Percentiles rank a stretch among this genome's conserved stretches.
These are phyloP conservation scores for Penicillium subrubescens DNA, from an alignment of 495 filamentous ascomycete genomes.

Conservation along the genomic window DNA sequence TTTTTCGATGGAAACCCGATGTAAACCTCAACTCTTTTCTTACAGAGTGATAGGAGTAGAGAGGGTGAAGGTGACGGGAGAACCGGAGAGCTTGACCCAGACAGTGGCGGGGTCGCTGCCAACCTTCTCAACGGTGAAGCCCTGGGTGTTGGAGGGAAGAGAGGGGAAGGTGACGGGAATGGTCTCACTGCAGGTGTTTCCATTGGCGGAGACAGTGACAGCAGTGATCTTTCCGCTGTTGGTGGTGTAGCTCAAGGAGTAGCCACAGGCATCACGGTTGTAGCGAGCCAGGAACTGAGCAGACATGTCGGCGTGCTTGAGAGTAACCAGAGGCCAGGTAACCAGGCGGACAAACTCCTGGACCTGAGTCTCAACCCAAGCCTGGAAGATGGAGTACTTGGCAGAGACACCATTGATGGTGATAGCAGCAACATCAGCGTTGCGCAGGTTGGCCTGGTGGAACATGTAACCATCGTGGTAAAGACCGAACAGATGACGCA, in stretches of 20 bases:
- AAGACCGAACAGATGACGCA: slow-evolving; percentile 57
- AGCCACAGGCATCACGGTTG: slow-evolving; percentile 56
- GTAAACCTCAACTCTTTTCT: neutral
- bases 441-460: slow-evolving; percentile 62
- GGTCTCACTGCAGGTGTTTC: slow-evolving; percentile 51
- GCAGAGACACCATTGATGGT: slow-evolving; percentile 53
- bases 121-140: slow-evolving; percentile 55
- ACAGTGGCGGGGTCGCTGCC: slow-evolving; percentile 62
- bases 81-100: slow-evolving; percentile 58
- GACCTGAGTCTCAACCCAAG: slow-evolving; percentile 61
- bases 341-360: slow-evolving; percentile 60
- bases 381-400: slow-evolving; percentile 58
- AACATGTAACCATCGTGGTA: slow-evolving; percentile 54
- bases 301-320: slow-evolving; percentile 56
- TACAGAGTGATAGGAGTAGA: slow-evolving; percentile 44
- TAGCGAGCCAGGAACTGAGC: slow-evolving; percentile 52
- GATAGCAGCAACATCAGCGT: slow-evolving; percentile 45
- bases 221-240: slow-evolving; percentile 47
- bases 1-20: neutral
- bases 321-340: slow-evolving; percentile 58
- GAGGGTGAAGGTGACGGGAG: slow-evolving; percentile 54
- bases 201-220: slow-evolving; percentile 52
- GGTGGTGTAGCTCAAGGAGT: slow-evolving; percentile 50
- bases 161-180: slow-evolving; percentile 62
- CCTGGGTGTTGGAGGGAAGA: slow-evolving; percentile 40